Base-by-base conservation (phyloP, 78 protist species). In the Chrysochromulina parva region DNA sequence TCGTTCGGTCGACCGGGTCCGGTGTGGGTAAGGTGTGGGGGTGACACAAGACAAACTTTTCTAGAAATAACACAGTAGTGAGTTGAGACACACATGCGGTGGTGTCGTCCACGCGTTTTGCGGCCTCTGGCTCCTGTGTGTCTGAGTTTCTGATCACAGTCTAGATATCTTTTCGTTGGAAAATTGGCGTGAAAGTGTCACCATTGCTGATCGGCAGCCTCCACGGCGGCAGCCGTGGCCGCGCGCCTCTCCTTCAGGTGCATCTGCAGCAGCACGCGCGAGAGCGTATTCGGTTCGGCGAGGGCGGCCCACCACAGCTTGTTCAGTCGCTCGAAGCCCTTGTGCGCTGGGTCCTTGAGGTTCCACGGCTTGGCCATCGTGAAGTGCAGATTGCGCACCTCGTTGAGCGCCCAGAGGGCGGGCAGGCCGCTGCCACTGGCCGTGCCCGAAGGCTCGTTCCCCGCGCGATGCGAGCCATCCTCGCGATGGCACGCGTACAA, bases 331-430 rank as follows among this genome's bases (percentile, higher is more conserved):
- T 17, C 86, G 17, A 53, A 78, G 16, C 86, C 86, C 16, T 17
- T 2, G 60, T 78, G 10, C 19, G 16, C 13, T 24, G 62, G 60
- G 47, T 78, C 26, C 5, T 47, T 13, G 16, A 78, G 60, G 5
- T 78, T 1, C 86, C 86, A 78, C 9, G 86, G 86, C 86, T 78
- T 78, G 48, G 86, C 86, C 86, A 78, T 78, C 28, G 86, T 78
- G 62, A 24, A 78, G 86, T 78, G 86, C 11, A 78, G 17, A 20
- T n/a, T 53, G 10, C 60, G 57, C 16, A 24, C 60, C 55, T 6
- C 13, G 3, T 13, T 16, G 0, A 53, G 17, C 4, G 19, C 62
- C 24, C 59, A 78, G 28, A 53, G 22, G 19, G 53, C 19, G 38
- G 38, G 38, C 38, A 0, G 3, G 22, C 20, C 19, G 24, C 66